Conservation (phyloP, 108 stramenopile species). For the Licmophora abbreviata region DNA sequence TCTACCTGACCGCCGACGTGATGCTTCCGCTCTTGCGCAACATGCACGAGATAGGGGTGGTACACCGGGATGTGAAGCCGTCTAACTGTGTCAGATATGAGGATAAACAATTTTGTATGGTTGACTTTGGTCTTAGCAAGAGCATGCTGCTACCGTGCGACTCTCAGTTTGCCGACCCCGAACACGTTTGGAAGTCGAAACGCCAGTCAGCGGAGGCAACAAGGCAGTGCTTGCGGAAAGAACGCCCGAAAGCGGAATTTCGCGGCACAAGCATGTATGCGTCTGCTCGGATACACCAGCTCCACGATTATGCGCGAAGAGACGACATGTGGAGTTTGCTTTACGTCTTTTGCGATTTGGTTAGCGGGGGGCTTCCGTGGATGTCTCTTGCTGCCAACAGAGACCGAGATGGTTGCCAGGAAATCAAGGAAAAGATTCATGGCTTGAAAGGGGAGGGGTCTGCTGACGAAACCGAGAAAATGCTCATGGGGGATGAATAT, state of each 20-base stretch:
- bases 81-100: conserved; percentile 55
- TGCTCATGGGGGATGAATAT: conserved; percentile 71
- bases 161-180: conserved; percentile 42
- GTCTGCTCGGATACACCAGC: conserved; percentile 70
- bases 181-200: conserved; percentile 40
- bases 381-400: conserved; percentile 72
- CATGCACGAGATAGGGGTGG: conserved; percentile 73
- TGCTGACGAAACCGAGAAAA: conserved; percentile 25
- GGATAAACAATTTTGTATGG: conserved; percentile 44
- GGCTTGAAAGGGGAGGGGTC: conserved; percentile 28
- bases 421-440: conserved; percentile 65
- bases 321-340: conserved; percentile 83
- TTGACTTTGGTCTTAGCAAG: conserved; percentile 84
- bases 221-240: conserved; percentile 42
- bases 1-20: conserved; percentile 69
- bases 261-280: conserved; percentile 84
- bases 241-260: conserved; percentile 71
- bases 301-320: conserved; percentile 63
- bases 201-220: neutral
- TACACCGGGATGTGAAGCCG: conserved; percentile 86
- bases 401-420: conserved; percentile 59
- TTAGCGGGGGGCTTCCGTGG: conserved; percentile 80
- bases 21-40: conserved; percentile 63
- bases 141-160: conserved; percentile 68
- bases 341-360: conserved; percentile 86